These are phyloP conservation scores for Colletotrichum salicis DNA, from an alignment of 2,329 filamentous ascomycete genomes.

Conservation along the genomic window DNA sequence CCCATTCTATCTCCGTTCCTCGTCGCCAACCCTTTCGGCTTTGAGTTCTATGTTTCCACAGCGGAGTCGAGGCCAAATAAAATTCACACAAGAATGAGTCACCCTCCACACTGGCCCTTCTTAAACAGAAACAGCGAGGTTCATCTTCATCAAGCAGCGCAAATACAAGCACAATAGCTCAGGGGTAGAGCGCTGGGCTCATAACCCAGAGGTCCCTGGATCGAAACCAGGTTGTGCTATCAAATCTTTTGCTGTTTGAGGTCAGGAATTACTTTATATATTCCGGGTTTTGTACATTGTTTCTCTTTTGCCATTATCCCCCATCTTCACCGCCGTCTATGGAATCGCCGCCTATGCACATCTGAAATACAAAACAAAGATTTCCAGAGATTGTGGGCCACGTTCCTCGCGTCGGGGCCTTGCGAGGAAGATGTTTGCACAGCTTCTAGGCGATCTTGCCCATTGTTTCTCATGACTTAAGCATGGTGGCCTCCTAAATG, in stretches of 20 bases:
- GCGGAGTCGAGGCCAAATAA: constrained; percentile 1
- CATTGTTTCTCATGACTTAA: background rate
- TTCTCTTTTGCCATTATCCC: background rate
- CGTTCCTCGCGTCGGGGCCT: background rate
- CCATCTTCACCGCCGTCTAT: background rate
- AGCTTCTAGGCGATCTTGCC: accelerated
- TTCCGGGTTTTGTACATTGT: background rate
- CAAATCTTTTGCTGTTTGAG: accelerated
- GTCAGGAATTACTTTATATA: background rate
- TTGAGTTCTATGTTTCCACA: background rate
- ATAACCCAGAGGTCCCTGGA: constrained; percentile 36
- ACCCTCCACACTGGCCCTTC: background rate
- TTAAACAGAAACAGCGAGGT: accelerated
- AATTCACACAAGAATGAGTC: background rate
- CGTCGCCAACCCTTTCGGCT: constrained; percentile 26
- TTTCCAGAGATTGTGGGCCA: background rate
- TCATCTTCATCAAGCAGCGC: accelerated
- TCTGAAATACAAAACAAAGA: background rate
- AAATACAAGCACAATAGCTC: constrained; percentile 28
- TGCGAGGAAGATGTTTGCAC: too few relatives aligned
- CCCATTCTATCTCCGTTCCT: constrained; percentile 1
- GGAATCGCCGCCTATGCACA: background rate
- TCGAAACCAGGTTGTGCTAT: constrained; percentile 35
- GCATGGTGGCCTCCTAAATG: background rate
- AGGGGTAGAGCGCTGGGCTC: constrained; percentile 36